phyloP scores from a whole-genome alignment of 2,329 filamentous ascomycete species.

The Aspergillus amoenus region DNA sequence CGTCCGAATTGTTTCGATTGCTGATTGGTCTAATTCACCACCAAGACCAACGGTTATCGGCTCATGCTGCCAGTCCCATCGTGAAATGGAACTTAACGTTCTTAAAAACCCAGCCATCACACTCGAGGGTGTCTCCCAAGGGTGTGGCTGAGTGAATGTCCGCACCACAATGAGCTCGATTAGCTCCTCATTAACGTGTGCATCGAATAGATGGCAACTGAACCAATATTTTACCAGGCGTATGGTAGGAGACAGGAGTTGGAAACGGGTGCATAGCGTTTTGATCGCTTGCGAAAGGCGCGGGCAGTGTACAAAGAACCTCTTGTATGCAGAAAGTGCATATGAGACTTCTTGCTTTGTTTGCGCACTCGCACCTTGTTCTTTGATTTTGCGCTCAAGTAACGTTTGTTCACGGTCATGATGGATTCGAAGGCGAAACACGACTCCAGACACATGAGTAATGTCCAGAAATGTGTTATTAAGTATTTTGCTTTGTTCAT shows the following conservation, averaged over 20 bases:
- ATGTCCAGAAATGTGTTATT: slow-evolving; percentile 85
- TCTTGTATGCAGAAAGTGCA: slow-evolving; percentile 69
- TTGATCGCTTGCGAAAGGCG: slow-evolving; percentile 79
- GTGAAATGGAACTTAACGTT: slow-evolving; percentile 73
- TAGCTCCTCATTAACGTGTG: slow-evolving; percentile 75
- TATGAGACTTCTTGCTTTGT: slow-evolving; percentile 67
- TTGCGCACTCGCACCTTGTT: slow-evolving; percentile 66
- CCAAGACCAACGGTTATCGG: slow-evolving; percentile 78
- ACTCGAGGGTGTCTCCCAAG: slow-evolving; percentile 76
- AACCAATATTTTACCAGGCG: slow-evolving; percentile 90
- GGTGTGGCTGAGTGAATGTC: slow-evolving; percentile 76
- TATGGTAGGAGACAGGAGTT: slow-evolving; percentile 76
- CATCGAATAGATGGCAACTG: slow-evolving; percentile 72
- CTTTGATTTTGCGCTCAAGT: slow-evolving; percentile 74
- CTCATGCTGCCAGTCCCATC: slow-evolving; percentile 88
- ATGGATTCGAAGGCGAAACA: slow-evolving; percentile 83
- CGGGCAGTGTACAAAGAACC: slow-evolving; percentile 69
- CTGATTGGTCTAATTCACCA: slow-evolving; percentile 58
- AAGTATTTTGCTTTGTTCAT: slow-evolving; percentile 63
- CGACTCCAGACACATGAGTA: slow-evolving; percentile 66
- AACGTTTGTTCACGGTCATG: slow-evolving; percentile 83
- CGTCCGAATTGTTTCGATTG: slow-evolving; percentile 64
- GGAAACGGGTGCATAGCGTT: slow-evolving; percentile 76
- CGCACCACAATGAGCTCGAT: slow-evolving; percentile 79
- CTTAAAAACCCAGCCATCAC: slow-evolving; percentile 77